Conservation (phyloP, 768 basidiomycete species). For the Candolleomyces aberdarensis region DNA sequence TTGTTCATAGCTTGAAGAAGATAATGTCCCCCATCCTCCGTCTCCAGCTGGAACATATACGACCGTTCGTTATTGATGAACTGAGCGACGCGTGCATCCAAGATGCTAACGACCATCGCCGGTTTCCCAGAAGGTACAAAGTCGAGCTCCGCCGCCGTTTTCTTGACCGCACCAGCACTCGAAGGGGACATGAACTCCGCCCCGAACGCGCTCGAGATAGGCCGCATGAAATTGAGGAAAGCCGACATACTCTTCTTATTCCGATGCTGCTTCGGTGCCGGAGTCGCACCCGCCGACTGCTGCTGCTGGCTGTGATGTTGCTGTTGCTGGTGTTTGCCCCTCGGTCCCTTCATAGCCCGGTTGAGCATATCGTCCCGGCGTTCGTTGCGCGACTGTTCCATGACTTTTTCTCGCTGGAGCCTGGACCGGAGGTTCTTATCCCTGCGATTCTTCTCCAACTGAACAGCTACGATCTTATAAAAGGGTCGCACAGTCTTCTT, state of each 20-base stretch:
- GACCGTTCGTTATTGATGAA: constrained; percentile 81
- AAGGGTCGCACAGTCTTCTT: constrained; percentile 65
- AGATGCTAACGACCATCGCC: constrained; percentile 68
- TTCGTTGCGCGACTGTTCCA: constrained; percentile 71
- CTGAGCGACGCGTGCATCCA: constrained; percentile 65
- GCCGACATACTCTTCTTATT: constrained; percentile 88
- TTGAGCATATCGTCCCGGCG: constrained; percentile 73
- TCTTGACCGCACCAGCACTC: constrained; percentile 36
- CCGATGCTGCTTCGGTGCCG: constrained; percentile 66
- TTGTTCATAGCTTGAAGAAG: constrained; percentile 70
- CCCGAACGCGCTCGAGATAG: constrained; percentile 82
- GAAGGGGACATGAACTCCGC: constrained; percentile 48
- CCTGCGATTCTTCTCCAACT: constrained; percentile 80
- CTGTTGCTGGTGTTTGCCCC: constrained; percentile 15
- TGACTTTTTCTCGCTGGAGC: constrained; percentile 70
- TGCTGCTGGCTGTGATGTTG: too few relatives aligned
- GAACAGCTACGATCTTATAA: constrained; percentile 55
- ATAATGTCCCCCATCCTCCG: constrained; percentile 85
- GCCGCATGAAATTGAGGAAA: constrained; percentile 85
- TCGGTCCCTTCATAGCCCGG: constrained; percentile 62
- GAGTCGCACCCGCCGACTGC: not conserved
- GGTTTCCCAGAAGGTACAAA: constrained; percentile 73
- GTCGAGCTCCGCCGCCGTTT: constrained; percentile 71
- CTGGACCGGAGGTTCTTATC: constrained; percentile 69
- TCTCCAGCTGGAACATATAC: constrained; percentile 78